A percentile compares a stretch with the other conserved stretches of the same genome.
Evolutionary conservation across 2,329 filamentous ascomycete genomes (phyloP).

Genomic region (Cordyceps cicadae): DNA sequence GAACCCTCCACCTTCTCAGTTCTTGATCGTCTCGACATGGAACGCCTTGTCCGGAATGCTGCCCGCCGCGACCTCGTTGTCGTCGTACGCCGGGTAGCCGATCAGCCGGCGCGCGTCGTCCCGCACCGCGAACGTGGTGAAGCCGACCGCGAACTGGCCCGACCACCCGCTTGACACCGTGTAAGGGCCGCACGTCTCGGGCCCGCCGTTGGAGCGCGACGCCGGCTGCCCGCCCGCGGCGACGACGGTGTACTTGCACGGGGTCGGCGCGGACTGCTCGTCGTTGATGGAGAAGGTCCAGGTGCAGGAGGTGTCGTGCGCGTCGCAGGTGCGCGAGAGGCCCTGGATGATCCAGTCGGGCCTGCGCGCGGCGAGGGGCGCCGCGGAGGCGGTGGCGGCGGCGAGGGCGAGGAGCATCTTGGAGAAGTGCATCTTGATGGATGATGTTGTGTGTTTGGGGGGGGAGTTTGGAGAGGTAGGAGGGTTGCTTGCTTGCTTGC

Average conservation of each 20-base stretch:
- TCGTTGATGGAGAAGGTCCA: slow-evolving; percentile 38
- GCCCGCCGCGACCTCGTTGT: slow-evolving; percentile 38
- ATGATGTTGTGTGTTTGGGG: slow-evolving; percentile 6
- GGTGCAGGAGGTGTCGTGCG: slow-evolving; percentile 31
- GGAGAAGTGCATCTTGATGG: slow-evolving; percentile 35
- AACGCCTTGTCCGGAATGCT: slow-evolving; percentile 19
- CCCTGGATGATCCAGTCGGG: slow-evolving; percentile 35
- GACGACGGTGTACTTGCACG: slow-evolving; percentile 33
- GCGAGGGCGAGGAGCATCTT: slow-evolving; percentile 28
- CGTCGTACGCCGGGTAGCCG: slow-evolving; percentile 45
- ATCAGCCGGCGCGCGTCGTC: slow-evolving; percentile 36
- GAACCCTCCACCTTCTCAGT: too few species aligned
- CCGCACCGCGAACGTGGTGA: slow-evolving; percentile 45
- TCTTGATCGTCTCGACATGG: not conserved
- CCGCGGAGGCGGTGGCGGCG: slow-evolving; percentile 29
- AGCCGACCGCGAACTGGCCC: slow-evolving; percentile 45
- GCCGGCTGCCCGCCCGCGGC: slow-evolving; percentile 27
- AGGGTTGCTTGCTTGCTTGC: not conserved
- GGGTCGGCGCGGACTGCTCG: slow-evolving; percentile 22
- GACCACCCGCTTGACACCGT: slow-evolving; percentile 47
- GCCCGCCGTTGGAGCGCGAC: slow-evolving; percentile 31
- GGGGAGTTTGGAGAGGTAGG: not conserved
- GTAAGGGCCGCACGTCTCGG: slow-evolving; percentile 39
- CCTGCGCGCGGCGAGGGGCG: slow-evolving; percentile 32
- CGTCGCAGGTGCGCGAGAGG: slow-evolving; percentile 33